phyloP scores from a whole-genome alignment of 768 basidiomycete species.

The Pulveroboletus sp. region DNA sequence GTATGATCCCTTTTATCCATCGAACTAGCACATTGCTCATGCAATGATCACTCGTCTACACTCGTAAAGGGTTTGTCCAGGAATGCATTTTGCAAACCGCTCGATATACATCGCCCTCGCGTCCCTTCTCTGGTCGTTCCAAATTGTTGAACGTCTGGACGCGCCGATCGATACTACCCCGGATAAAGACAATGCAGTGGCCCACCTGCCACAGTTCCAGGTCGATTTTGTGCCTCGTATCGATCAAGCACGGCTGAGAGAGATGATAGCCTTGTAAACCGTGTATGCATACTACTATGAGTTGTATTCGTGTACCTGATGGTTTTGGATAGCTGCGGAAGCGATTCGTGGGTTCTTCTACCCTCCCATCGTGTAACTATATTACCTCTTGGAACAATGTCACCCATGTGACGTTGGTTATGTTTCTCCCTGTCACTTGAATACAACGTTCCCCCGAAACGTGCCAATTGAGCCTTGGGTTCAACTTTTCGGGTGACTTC shows the following conservation, averaged over 20 bases:
- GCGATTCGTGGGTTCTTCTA: too few species aligned
- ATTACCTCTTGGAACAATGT: too few species aligned
- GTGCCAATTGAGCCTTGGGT: too few species aligned
- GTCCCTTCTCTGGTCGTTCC: slow-evolving; percentile 61
- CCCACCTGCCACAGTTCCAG: slow-evolving; percentile 55
- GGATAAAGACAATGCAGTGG: slow-evolving; percentile 55
- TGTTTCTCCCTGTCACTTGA: too few species aligned
- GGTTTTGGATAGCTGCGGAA: not conserved
- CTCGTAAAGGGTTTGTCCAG: slow-evolving; percentile 53
- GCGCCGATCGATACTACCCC: slow-evolving; percentile 51
- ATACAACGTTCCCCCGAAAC: too few species aligned
- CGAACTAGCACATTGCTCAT: too few species aligned
- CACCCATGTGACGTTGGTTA: too few species aligned
- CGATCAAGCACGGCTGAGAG: slow-evolving; percentile 8
- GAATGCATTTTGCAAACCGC: slow-evolving; percentile 47
- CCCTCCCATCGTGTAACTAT: too few species aligned
- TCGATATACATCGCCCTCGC: slow-evolving; percentile 63
- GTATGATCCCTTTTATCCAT: slow-evolving; percentile 7
- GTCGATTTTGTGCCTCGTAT: slow-evolving; percentile 51
- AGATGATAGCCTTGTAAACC: slow-evolving; percentile 7
- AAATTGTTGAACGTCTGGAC: slow-evolving; percentile 42
- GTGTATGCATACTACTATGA: not conserved
- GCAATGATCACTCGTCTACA: too few species aligned
- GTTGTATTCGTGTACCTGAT: not conserved
- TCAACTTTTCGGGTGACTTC: too few species aligned